Evolutionary conservation across 768 basidiomycete species (phyloP), one percentile per base, ranked within the genome.

Genomic region (Russula sp.): DNA sequence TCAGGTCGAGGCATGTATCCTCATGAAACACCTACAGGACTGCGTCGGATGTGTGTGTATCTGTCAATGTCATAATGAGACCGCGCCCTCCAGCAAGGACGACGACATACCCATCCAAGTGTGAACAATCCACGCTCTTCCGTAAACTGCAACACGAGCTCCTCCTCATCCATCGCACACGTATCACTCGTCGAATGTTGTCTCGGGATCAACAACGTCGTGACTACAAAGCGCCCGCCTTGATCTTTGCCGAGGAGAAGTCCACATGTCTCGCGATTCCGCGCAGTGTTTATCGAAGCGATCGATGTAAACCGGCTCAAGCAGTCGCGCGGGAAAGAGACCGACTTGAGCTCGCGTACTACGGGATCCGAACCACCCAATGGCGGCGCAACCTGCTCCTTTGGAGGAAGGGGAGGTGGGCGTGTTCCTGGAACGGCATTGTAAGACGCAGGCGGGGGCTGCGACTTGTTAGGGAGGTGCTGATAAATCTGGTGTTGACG

Each of bases 31-130:
- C 84, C 61, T 65, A 86, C 92, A 93, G 58, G 87, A 87, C 66
- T 94, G 93, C 5, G 90, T 87, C 1, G 93, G 93, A 71, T 95
- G 93, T 0, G 91, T 94, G 74, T 94, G 93, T 67, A 95, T 95
- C 91, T 94, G 69, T 60, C 48, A 41, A 20, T 42, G 47, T 56
- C 38, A 50, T 22, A 42, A 29, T 63, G 34, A 63, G 29, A 63
- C 18, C 32, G 36, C 25, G 38, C 56, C 43, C 38, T 58, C 32
- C 54, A 38, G 20, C 6, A 29, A 47, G 13, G 48, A 45, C 58
- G 57, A 68, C 35, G 7, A 75, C 86, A 65, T 66, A 94, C 92
- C 93, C 93, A 97, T 62, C 93, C 94, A 50, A 96, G 81, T 7
- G 93, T 93, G 53, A 95, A 86, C 68, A 95, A 73, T 66, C 81